A percentile compares a stretch with the other conserved stretches of the same genome.
These are phyloP conservation scores for Sodiomyces alkalinus DNA, from an alignment of 2,329 filamentous ascomycete genomes.

Conservation along the genomic window DNA sequence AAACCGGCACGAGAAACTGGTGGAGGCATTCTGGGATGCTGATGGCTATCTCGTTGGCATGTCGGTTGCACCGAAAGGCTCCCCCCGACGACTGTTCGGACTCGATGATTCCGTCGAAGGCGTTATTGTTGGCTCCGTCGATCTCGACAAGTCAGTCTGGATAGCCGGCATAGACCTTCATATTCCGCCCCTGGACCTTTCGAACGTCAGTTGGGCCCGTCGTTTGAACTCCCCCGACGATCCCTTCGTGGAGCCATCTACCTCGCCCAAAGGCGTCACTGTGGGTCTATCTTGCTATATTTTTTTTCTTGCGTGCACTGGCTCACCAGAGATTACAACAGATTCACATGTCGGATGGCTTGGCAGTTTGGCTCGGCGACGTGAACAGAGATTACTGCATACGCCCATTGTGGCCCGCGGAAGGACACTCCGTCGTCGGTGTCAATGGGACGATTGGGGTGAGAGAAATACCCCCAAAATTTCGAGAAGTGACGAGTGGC, in stretches of 20 bases:
- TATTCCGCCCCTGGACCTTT: not conserved
- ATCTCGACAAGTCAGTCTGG: not conserved
- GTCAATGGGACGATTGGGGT: not conserved
- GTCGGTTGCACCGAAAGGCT: not conserved
- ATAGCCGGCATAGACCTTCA: not conserved
- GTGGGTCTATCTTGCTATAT: not conserved
- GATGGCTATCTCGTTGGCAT: not conserved
- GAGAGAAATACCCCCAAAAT: too few relatives aligned
- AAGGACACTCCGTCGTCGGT: not conserved
- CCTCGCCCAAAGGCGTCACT: not conserved
- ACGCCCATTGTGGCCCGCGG: not conserved
- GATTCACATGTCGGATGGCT: not conserved
- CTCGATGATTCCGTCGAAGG: not conserved
- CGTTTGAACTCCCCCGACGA: not conserved
- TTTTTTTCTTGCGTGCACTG: not conserved
- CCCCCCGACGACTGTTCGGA: not conserved
- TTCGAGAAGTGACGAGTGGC: too few relatives aligned
- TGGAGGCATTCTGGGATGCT: not conserved
- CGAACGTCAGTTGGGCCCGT: too few relatives aligned
- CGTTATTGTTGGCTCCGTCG: not conserved
- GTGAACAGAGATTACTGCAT: not conserved
- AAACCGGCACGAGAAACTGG: not conserved
- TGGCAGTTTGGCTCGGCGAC: not conserved
- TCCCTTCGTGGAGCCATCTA: not conserved
- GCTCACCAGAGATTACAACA: not conserved